Conservation (phyloP, 1,284 basidiomycete genomes). For the Inonotus obliquus region DNA sequence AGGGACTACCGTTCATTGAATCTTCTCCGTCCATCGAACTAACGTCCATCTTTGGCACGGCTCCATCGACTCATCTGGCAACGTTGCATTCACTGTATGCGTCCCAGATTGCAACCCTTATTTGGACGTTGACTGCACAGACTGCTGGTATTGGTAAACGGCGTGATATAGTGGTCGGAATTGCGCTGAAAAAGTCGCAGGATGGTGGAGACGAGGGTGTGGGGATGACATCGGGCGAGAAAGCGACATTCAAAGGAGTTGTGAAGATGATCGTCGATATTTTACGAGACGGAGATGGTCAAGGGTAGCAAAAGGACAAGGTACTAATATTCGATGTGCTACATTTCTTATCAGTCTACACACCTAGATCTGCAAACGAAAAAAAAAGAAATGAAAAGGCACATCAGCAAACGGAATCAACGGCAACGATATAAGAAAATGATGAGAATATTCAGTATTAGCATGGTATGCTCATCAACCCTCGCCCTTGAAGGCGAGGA, state of each 20-base stretch:
- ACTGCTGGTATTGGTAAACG: slow-evolving; percentile 36
- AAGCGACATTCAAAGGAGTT: slow-evolving; percentile 16
- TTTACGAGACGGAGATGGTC: background rate
- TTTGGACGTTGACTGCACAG: slow-evolving; percentile 60
- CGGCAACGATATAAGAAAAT: slow-evolving; percentile 15
- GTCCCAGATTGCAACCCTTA: slow-evolving; percentile 78
- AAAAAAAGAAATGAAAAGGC: background rate
- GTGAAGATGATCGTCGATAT: slow-evolving; percentile 15
- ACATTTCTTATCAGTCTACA: background rate
- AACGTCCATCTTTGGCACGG: slow-evolving; percentile 72
- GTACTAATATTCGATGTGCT: background rate
- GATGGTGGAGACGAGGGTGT: slow-evolving; percentile 27
- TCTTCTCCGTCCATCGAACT: slow-evolving; percentile 73
- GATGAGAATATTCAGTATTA: slow-evolving; percentile 61
- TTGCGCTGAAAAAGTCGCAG: slow-evolving; percentile 49
- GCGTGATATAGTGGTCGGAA: slow-evolving; percentile 60
- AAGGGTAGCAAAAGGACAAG: background rate
- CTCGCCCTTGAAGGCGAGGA: slow-evolving; percentile 59
- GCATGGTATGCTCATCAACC: slow-evolving; percentile 74
- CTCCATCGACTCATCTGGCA: slow-evolving; percentile 56
- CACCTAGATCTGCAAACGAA: background rate
- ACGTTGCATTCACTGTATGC: slow-evolving; percentile 80
- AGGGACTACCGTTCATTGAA: slow-evolving; percentile 47
- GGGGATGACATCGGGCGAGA: background rate
- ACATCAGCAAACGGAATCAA: background rate